A percentile compares a stretch with the other conserved stretches of the same genome.
Conservation (phyloP, 164 flowering plant species). For the Kalanchoe fedtschenkoi region DNA sequence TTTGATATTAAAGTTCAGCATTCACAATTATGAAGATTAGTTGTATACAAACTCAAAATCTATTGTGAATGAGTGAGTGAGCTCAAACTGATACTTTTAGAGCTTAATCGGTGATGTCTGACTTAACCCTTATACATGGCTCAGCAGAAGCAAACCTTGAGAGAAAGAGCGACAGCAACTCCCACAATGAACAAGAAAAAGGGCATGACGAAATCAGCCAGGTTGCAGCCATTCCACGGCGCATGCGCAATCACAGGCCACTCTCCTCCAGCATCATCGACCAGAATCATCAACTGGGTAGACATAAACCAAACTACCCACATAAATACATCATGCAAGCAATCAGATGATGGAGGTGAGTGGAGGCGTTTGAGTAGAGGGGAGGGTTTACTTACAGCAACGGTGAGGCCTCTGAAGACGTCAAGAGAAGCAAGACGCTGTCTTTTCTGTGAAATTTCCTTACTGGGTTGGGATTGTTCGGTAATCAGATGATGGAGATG, state of each 20-base stretch:
- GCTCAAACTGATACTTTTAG: no score
- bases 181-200: conserved; percentile 91
- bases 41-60: no score
- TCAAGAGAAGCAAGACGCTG: conserved; percentile 64
- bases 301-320: conserved; percentile 5
- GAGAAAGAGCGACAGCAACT: conserved; percentile 71
- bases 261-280: conserved; percentile 87
- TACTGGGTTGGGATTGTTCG: conserved; percentile 10
- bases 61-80: no score
- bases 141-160: conserved; percentile 64
- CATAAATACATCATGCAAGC: not conserved
- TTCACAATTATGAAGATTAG: no score
- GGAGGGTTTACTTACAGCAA: conserved; percentile 33
- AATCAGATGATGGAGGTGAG: not conserved
- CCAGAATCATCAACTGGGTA: conserved; percentile 78
- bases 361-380: not conserved
- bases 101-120: no score
- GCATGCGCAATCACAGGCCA: conserved; percentile 85
- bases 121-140: no score
- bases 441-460: conserved; percentile 13
- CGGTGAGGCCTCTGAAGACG: conserved; percentile 81
- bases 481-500: conserved; percentile 18
- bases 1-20: conserved; percentile 1
- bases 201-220: conserved; percentile 95
- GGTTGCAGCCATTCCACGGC: conserved; percentile 89